A percentile compares a stretch with the other conserved stretches of the same genome.
Conservation (phyloP, 2,329 filamentous ascomycete genomes). For the Verticillium nubilum region DNA sequence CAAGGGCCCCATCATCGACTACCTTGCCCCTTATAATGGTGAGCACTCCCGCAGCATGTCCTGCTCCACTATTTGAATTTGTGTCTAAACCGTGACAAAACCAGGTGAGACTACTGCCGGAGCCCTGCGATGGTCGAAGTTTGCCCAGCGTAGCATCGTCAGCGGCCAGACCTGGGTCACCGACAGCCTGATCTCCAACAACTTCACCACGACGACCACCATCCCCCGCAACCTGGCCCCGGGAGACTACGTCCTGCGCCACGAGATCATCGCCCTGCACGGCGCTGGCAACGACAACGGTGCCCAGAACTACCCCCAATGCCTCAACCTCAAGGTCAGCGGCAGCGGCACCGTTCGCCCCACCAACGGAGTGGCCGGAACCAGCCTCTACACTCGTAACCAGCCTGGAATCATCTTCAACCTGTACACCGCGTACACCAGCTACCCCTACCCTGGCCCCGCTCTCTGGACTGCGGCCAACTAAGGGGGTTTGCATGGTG, state of each 20-base stretch:
- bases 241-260: constrained; percentile 49
- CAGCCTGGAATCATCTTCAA: constrained; percentile 31
- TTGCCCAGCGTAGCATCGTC: constrained; percentile 15
- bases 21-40: constrained; percentile 31
- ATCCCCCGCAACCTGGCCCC: constrained; percentile 40
- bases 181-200: constrained; percentile 44
- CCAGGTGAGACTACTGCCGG: constrained; percentile 1
- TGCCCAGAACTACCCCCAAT: constrained; percentile 47
- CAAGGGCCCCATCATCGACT: constrained; percentile 31
- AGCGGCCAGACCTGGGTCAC: constrained; percentile 53
- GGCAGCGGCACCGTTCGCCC: constrained; percentile 27
- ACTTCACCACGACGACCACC: constrained; percentile 38
- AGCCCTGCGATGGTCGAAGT: neutral
- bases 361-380: constrained; percentile 25
- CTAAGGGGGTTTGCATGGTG: neutral
- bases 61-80: neutral
- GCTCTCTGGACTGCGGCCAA: constrained; percentile 12
- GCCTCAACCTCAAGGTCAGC: constrained; percentile 41
- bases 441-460: constrained; percentile 26
- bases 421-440: constrained; percentile 21
- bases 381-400: constrained; percentile 26
- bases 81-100: neutral
- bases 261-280: constrained; percentile 52
- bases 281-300: constrained; percentile 32
- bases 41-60: constrained; percentile 23